Conservation (phyloP, 2,329 filamentous ascomycete species). For the Aplosporella prunicola region DNA sequence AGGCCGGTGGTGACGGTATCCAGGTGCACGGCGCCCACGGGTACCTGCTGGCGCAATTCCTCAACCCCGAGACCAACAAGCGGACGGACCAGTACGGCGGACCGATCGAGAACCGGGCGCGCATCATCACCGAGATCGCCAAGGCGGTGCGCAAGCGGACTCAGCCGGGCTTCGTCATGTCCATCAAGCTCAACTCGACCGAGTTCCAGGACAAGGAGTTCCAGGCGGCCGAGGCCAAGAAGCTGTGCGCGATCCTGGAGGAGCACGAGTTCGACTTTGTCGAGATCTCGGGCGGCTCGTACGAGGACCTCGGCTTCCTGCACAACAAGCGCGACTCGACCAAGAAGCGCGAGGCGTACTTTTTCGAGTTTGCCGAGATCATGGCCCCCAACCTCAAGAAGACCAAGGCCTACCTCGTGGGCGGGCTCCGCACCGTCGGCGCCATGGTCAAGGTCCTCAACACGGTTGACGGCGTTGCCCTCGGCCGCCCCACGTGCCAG, state of each 20-base stretch:
- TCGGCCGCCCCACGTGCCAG: conserved; percentile 45
- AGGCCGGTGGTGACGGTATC: conserved; percentile 46
- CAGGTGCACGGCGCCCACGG: conserved; percentile 31
- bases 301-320: conserved; percentile 41
- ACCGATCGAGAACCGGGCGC: conserved; percentile 25
- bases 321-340: conserved; percentile 45
- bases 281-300: conserved; percentile 51
- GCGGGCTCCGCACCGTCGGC: conserved; percentile 43
- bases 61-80: conserved; percentile 26
- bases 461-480: conserved; percentile 50
- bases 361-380: conserved; percentile 46
- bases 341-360: conserved; percentile 47
- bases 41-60: conserved; percentile 31
- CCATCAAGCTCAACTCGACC: conserved; percentile 46
- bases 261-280: conserved; percentile 42
- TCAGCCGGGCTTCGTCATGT: conserved; percentile 31
- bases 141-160: conserved; percentile 22
- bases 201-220: conserved; percentile 43
- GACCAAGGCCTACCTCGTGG: conserved; percentile 50
- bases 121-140: conserved; percentile 26
- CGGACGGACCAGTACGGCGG: conserved; percentile 30
- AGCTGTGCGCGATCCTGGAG: conserved; percentile 38
- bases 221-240: conserved; percentile 37
- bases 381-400: conserved; percentile 41
- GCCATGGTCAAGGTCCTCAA: conserved; percentile 49